Evolutionary conservation across 805 yeast species (phyloP), one percentile per base, ranked within the genome.

Genomic region (Maudiozyma barnettii): DNA sequence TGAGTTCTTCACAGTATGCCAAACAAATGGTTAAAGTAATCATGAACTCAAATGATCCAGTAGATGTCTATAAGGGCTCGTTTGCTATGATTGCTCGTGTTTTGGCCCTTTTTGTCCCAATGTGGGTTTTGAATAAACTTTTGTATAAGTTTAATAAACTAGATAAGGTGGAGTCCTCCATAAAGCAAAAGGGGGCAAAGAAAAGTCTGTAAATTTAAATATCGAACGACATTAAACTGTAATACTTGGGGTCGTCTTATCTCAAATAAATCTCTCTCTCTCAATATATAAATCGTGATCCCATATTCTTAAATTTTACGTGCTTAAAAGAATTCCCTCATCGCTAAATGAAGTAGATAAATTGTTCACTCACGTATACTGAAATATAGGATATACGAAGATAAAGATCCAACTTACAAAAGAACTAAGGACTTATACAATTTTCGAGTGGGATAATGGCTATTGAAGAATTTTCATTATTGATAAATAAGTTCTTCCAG

Each of bases 21-120:
- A 54, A 54, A n/a, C 59, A 69, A 44, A 79, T 82, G 1, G 77
- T 77, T 18, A 14, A 18, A 58, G 63, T 41, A 84, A 80, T 53
- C 64, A 80, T 67, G 38, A 56, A 61, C 39, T 26, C 47, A 4
- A 53, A 51, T 2, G 69, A 65, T 45, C 68, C 68, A 0, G 70
- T 81, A 41, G 75, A 79, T 55, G 64, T 74, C 13, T 80, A 79
- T 59, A 66, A 82, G 45, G 89, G 90, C 5, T 53, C 66, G 1
- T 61, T 61, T 59, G 75, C 79, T 4, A 51, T 55, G 1, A 41
- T 71, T 2, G 53, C 74, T 47, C 59, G 68, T 9, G 60, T 58
- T 48, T 49, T 70, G 3, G 55, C 65, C 39, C 48, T 49, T 12
- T 64, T 65, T 56, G 59, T 68, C n/a, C 84, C 84, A 13, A 62